Base-by-base conservation (phyloP, 352 stramenopile genomes). In the Phytophthora podocarpi region DNA sequence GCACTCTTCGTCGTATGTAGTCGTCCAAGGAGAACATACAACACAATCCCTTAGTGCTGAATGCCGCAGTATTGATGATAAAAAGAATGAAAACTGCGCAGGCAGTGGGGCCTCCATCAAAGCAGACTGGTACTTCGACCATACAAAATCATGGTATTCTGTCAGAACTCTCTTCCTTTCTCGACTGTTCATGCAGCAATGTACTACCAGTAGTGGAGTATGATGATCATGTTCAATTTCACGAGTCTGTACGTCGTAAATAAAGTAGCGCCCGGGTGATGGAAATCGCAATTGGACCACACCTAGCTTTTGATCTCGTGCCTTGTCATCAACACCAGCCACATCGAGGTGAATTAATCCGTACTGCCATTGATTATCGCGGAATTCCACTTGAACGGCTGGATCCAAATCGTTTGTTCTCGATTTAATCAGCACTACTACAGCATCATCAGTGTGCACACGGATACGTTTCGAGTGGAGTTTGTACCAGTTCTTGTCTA, bases 31-130 rank as follows among this genome's bases (percentile, higher is more conserved):
- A 41, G 63, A 72, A 35, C 28, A 59, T 11, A 59, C 49, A 5
- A 67, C 15, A 9, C 28, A 43, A 9, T 67, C 39, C 34, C 50
- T 43, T 10, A 72, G 18, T 21, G 37, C 23, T 31, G 27, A 11
- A 12, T 60, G 32, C 15, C 55, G 45, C 32, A 72, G 39, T 21
- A 72, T 31, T 40, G 31, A 64, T 10, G 64, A 67, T 11, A 64
- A 35, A 41, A 72, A 72, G 7, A 42, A 54, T n/a, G 64, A 63
- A 40, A 72, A 72, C 9, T 64, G 51, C 10, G 37, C 64, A 18
- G 43, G 5, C 16, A 20, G 30, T 41, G 23, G 30, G 16, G n/a
- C 31, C 21, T 53, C 39, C 16, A 24, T 42, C 18, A 55, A 36
- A 24, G 46, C 34, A 47, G 35, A 56, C 18, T 61, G 55, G 23